Base-by-base conservation (phyloP, 495 filamentous ascomycete species). In the Xylaria flabelliformis region DNA sequence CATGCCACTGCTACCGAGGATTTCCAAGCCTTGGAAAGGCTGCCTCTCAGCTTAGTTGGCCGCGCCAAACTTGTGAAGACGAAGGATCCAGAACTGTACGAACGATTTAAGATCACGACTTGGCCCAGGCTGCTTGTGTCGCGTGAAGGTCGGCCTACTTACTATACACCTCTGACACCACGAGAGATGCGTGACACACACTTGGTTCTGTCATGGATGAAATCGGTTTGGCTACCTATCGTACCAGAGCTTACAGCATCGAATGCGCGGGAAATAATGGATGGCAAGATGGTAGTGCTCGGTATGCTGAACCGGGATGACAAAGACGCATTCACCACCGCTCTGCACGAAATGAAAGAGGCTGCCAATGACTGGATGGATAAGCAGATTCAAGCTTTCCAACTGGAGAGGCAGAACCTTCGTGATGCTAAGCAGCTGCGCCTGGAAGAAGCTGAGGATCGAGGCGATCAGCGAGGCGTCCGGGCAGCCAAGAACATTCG, bases 331-430 rank as follows among this genome's bases (percentile, higher is more conserved):
- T 98, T 96, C 83, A 82, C 87, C 67, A 85, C 86, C 59, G 90
- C 92, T 32, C 93, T 92, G 81, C 90, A 92, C 19, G 96, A 99
- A 82, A 90, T 99, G 81, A 98, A 97, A 86, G 94, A 93, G 71
- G 96, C 96, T 26, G 96, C 96, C 13, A 85, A 93, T 67, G 96
- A 98, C 76, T 99, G 96, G 93, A 97, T 98, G 91, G 96, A 98
- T 80, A 97, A 95, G 84, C 92, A 97, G 79, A 90, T 91, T 42
- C 89, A 95, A 72, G 84, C 91, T 32, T 98, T 97, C 87, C 92
- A 95, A 76, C 86, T 95, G 24, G 97, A 99, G 83, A 85, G 94
- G 41, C 92, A 97, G 77, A 95, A 98, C 75, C 86, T 97, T 29
- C 90, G 96, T 70, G 94, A 98, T 80, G 88, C 94, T 32, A 99